Conservation (phyloP, 2,329 filamentous ascomycete species). For the Neobulgaria alba region DNA sequence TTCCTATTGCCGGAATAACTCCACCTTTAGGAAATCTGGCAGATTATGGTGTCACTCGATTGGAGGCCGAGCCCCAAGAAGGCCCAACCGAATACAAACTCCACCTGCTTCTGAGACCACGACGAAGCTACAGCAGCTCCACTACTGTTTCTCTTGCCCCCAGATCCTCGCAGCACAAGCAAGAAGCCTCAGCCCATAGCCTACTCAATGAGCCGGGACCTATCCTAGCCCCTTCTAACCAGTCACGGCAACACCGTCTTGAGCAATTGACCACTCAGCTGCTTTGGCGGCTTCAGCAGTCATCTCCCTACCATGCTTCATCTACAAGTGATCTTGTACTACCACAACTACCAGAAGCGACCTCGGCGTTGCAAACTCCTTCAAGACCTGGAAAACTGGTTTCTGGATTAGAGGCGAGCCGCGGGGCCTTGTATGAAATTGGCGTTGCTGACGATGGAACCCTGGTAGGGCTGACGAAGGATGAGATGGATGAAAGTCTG, state of each 20-base stretch:
- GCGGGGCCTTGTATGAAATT: conserved; percentile 91
- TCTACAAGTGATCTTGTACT: conserved; percentile 67
- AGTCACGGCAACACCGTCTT: conserved; percentile 73
- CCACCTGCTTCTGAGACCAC: conserved; percentile 60
- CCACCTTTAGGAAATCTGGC: conserved; percentile 38
- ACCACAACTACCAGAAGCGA: conserved; percentile 63
- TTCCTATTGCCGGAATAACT: conserved; percentile 16
- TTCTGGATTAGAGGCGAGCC: conserved; percentile 82
- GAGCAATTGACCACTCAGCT: conserved; percentile 92
- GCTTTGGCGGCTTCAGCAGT: conserved; percentile 90
- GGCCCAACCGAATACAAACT: conserved; percentile 96
- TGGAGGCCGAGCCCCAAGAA: conserved; percentile 86
- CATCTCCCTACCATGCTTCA: conserved; percentile 80
- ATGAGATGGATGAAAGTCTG: conserved; percentile 89
- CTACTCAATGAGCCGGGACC: conserved; percentile 6
- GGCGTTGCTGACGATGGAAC: conserved; percentile 92
- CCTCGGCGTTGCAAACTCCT: conserved; percentile 37
- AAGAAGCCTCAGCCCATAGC: conserved; percentile 13
- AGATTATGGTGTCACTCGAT: conserved; percentile 60
- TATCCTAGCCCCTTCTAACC: conserved; percentile 33
- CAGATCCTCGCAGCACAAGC: conserved; percentile 24
- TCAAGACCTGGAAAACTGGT: conserved; percentile 49
- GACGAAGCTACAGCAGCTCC: conserved; percentile 63
- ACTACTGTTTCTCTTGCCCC: conserved; percentile 51
- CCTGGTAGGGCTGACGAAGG: conserved; percentile 76